Evolutionary conservation across 495 filamentous ascomycete species (phyloP), one percentile per base, ranked within the genome.

Genomic region (Sphaerosporella brunnea): DNA sequence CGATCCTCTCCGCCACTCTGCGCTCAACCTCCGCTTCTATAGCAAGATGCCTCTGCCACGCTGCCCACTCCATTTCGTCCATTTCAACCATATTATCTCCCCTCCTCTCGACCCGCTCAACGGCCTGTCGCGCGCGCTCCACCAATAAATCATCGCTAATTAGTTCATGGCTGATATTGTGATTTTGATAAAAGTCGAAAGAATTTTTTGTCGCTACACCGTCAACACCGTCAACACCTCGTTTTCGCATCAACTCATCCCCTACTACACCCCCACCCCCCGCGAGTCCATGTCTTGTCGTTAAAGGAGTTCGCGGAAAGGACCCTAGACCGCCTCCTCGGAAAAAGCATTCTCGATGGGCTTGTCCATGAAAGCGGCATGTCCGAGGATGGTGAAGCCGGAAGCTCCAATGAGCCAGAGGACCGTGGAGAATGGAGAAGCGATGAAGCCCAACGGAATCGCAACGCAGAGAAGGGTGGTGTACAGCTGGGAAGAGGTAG

Each of bases 301-400:
- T 43, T 39, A 50, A 25, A 50, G 48, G 58, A 61, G 58, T 54
- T 61, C 54, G 58, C 58, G 58, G 58, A 57, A 51, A 58, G 58
- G 54, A 58, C 58, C 57, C 78, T 95, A 96, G 83, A 95, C 87
- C 87, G 86, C 90, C 88, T 96, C 92, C 90, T 93, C 90, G 74
- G 92, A 97, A 95, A 97, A 97, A 97, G 88, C 86, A 86, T 88
- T 87, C 77, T 95, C 90, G 72, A 96, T 94, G 30, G 88, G 88
- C 73, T 93, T 94, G 67, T 97, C 90, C 79, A 97, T 78, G 60
- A 97, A 77, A 43, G 84, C 73, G 55, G 90, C 90, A 68, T 97
- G 90, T 66, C 92, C 92, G 52, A 96, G 69, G 50, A 95, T 86
- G 62, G 75, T 79, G 63, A 93, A 82, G 56, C 82, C 88, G 52